A percentile compares a stretch with the other conserved stretches of the same genome.
Conservation (phyloP, 306 rosid genomes). For the Carpinus fangiana region DNA sequence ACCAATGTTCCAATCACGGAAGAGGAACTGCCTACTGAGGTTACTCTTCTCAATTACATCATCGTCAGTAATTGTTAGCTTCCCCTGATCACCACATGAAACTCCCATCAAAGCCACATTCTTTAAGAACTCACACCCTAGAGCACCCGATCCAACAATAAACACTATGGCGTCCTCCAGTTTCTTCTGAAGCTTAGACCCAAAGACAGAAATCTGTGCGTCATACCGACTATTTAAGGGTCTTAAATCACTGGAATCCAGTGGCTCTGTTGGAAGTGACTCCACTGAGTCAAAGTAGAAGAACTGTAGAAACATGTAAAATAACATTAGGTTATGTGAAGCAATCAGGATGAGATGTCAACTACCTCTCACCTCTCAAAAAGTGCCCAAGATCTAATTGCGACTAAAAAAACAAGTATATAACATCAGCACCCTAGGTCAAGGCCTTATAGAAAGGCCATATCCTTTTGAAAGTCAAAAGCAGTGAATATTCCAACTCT, state of each 20-base stretch:
- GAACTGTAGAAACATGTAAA: slow-evolving; percentile 52
- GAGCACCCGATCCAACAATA: slow-evolving; percentile 95
- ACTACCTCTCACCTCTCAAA: background rate
- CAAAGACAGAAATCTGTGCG: slow-evolving; percentile 98
- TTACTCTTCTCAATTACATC: slow-evolving; percentile 99
- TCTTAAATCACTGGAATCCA: slow-evolving; percentile 71
- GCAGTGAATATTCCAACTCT: background rate
- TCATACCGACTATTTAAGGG: slow-evolving; percentile 89
- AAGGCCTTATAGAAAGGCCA: background rate
- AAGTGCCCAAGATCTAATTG: background rate
- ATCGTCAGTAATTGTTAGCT: slow-evolving; percentile 87
- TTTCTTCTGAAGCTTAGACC: slow-evolving; percentile 83
- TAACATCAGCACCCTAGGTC: background rate
- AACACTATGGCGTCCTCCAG: slow-evolving; percentile 79
- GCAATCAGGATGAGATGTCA: background rate
- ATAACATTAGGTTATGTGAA: slow-evolving; percentile 31
- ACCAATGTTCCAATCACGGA: slow-evolving; percentile 99
- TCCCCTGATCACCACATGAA: slow-evolving; percentile 78
- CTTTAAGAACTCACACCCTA: slow-evolving; percentile 91
- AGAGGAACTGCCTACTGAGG: slow-evolving; percentile 95
- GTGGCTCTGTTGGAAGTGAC: slow-evolving; percentile 84
- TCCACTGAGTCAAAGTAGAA: slow-evolving; percentile 95
- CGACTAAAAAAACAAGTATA: background rate
- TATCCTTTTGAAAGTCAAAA: background rate
- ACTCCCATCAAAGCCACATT: slow-evolving; percentile 96